Conservation (phyloP, 805 yeast species). For the Yarrowia divulgata region DNA sequence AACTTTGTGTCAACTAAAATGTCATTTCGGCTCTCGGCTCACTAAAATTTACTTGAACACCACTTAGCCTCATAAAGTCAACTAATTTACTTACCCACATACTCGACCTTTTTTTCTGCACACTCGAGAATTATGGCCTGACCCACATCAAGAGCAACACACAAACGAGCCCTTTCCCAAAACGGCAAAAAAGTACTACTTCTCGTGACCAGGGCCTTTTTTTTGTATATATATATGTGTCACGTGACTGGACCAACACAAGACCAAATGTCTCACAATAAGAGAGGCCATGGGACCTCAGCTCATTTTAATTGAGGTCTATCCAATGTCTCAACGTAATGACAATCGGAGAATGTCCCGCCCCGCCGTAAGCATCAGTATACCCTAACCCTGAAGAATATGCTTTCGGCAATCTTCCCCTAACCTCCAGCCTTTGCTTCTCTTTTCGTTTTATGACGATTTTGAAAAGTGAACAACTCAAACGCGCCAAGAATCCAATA, state of each 20-base stretch:
- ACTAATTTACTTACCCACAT: neutral
- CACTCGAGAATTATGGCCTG: neutral
- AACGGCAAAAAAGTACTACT: neutral
- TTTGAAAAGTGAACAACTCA: slow-evolving; percentile 19
- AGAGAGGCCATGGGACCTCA: neutral
- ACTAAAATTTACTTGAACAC: neutral
- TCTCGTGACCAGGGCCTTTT: neutral
- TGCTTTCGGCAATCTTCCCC: neutral
- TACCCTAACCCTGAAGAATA: neutral
- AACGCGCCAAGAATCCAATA: slow-evolving; percentile 34
- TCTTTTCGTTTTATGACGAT: neutral
- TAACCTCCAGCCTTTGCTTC: neutral
- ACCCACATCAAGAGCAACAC: slow-evolving; percentile 3
- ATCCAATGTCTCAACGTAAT: slow-evolving; percentile 10
- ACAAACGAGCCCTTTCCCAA: neutral
- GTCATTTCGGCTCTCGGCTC: neutral
- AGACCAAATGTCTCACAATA: neutral
- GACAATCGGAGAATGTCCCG: neutral
- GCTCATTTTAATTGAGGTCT: neutral
- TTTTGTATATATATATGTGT: neutral
- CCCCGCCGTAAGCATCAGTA: neutral
- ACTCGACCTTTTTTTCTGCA: neutral
- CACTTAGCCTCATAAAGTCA: neutral
- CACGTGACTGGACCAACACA: neutral
- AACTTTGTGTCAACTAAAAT: neutral